Percentiles rank a stretch among this genome's conserved stretches.
phyloP scores from a whole-genome alignment of 1,139 yeast species.

The Sugiyamaella novakii region DNA sequence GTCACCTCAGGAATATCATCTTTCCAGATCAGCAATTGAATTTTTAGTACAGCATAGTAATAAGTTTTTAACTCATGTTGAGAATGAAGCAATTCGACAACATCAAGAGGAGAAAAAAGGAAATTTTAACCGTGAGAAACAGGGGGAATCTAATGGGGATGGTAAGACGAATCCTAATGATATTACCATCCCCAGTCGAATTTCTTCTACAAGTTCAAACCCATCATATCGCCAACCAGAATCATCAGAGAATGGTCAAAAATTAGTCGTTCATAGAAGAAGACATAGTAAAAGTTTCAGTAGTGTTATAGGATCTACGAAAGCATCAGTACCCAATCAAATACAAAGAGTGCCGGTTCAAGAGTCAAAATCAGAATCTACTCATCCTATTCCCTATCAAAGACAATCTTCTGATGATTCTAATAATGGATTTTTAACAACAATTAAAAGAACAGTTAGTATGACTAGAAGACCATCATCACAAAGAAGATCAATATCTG shows the following conservation, averaged over 20 bases:
- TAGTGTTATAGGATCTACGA: constrained; percentile 28
- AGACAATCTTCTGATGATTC: constrained; percentile 8
- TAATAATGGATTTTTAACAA: constrained; percentile 22
- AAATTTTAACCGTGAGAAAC: background rate
- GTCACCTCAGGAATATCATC: constrained; percentile 86
- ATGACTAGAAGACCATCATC: constrained; percentile 30
- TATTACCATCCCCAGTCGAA: background rate
- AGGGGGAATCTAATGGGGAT: background rate
- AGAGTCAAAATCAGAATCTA: constrained; percentile 1
- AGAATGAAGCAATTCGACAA: constrained; percentile 38
- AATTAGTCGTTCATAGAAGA: constrained; percentile 27
- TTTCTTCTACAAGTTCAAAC: background rate
- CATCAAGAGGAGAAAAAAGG: constrained; percentile 33
- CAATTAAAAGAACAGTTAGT: constrained; percentile 32
- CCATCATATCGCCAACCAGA: background rate
- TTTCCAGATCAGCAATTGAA: constrained; percentile 84
- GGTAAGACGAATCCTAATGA: background rate
- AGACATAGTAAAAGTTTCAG: constrained; percentile 41
- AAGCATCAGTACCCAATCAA: background rate
- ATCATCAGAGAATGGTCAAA: background rate
- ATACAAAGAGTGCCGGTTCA: constrained; percentile 11
- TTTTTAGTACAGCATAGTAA: constrained; percentile 79
- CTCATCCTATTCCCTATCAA: background rate
- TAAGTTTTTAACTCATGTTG: constrained; percentile 63
- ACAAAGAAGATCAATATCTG: constrained; percentile 29